These are phyloP conservation scores for Dendrocalamus latiflorus DNA, from an alignment of 202 grass and related monocot genomes.

Conservation along the genomic window DNA sequence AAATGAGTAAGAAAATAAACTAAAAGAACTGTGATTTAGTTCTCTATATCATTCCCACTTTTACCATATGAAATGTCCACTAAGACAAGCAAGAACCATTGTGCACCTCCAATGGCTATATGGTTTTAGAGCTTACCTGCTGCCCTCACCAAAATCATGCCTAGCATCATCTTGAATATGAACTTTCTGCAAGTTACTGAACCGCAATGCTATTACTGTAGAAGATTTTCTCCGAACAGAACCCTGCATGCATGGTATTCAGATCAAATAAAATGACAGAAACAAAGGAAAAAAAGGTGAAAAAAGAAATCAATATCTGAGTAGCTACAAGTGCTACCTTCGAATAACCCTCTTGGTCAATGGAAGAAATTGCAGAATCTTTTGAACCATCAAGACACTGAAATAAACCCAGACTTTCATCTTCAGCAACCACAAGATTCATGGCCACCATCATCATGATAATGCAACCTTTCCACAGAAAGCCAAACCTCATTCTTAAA, in stretches of 20 bases:
- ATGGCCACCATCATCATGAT: conserved; percentile 54
- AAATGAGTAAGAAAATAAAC: no score
- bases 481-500: conserved; percentile 37
- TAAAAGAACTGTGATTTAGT: no score
- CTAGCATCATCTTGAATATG: not conserved
- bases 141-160: no score
- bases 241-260: conserved; percentile 20
- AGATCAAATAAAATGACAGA: not conserved
- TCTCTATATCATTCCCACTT: not conserved
- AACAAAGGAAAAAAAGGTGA: not conserved
- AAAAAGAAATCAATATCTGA: not conserved
- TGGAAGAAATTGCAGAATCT: not conserved
- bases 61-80: not conserved
- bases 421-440: conserved; percentile 49
- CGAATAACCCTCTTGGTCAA: no score
- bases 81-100: not conserved
- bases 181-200: conserved; percentile 15
- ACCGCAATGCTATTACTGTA: conserved; percentile 21
- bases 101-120: not conserved
- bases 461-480: conserved; percentile 46
- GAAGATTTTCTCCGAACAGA: conserved; percentile 13
- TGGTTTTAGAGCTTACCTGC: no score
- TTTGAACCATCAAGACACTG: conserved; percentile 8
- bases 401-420: conserved; percentile 16
- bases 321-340: conserved; percentile 4